Conservation (phyloP, 176 grass and related monocot species). For the Ananas comosus region DNA sequence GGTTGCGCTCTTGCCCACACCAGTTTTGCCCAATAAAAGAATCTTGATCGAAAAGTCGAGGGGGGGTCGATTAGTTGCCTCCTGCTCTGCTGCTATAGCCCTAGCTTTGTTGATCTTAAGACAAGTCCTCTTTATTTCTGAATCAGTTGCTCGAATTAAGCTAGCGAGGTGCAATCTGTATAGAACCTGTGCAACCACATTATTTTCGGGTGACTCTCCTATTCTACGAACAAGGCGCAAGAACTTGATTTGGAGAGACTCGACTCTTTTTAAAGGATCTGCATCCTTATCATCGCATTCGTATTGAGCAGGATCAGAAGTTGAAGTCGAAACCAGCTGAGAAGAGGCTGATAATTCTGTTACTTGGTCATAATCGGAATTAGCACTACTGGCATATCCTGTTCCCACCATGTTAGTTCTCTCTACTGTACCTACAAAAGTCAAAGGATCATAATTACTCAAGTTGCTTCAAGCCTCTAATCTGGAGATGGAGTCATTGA, state of each 20-base stretch:
- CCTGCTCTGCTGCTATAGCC: constrained; percentile 49
- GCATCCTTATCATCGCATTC: constrained; percentile 13
- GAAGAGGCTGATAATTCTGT: constrained; percentile 22
- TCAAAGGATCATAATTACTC: background rate
- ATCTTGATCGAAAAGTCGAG: constrained; percentile 50
- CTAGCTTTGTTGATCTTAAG: constrained; percentile 48
- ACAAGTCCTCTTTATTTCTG: constrained; percentile 43
- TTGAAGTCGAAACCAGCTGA: constrained; percentile 19
- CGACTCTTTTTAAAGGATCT: constrained; percentile 50
- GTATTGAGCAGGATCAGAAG: constrained; percentile 22
- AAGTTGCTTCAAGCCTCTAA: background rate
- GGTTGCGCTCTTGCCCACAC: constrained; percentile 63
- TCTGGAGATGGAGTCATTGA: background rate
- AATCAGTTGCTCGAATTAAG: constrained; percentile 58
- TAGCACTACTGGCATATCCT: constrained; percentile 15
- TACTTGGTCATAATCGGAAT: constrained; percentile 2
- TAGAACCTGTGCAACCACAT: constrained; percentile 57
- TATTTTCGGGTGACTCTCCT: constrained; percentile 37
- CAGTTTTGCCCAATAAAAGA: constrained; percentile 64
- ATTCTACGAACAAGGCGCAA: constrained; percentile 47
- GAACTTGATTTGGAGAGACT: constrained; percentile 67
- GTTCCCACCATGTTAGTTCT: constrained; percentile 12
- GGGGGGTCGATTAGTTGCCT: constrained; percentile 28
- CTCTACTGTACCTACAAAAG: constrained; percentile 27
- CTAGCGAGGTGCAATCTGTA: constrained; percentile 69